Evolutionary conservation across 192 early-diverging fungal genomes (phyloP).

Genomic region (Coemansia sp.): DNA sequence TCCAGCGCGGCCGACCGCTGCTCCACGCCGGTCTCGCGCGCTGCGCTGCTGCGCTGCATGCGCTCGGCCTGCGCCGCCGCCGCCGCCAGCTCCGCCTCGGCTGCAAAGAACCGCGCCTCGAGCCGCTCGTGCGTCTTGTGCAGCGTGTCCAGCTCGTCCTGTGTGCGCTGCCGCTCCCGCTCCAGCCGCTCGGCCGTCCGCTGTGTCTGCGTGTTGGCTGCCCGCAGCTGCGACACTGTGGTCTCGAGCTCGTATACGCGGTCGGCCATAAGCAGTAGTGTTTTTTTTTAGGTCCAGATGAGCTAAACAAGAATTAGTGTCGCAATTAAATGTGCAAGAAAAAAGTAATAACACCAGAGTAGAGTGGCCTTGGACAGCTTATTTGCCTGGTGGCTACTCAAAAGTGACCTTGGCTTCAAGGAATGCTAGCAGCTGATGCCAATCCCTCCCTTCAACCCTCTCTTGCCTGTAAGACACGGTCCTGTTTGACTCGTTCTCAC

Average conservation of each 20-base stretch:
- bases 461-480: too few species aligned
- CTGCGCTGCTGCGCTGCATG: conserved; percentile 20
- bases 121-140: conserved; percentile 43
- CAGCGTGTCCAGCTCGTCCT: conserved; percentile 40
- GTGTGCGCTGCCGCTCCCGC: conserved; percentile 22
- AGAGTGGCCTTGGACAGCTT: too few species aligned
- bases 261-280: too few species aligned
- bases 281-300: too few species aligned
- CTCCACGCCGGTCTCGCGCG: conserved; percentile 17
- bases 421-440: too few species aligned
- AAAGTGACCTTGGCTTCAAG: too few species aligned
- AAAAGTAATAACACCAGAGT: too few species aligned
- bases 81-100: conserved; percentile 26
- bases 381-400: too few species aligned
- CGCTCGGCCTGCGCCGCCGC: conserved; percentile 24
- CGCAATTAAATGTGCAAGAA: too few species aligned
- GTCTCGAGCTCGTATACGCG: conserved; percentile 48
- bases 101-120: conserved; percentile 38
- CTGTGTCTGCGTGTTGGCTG: conserved; percentile 22
- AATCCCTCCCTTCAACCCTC: too few species aligned
- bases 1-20: conserved; percentile 23
- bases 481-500: too few species aligned
- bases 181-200: conserved; percentile 25
- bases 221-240: conserved; percentile 30
- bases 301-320: too few species aligned